Evolutionary conservation across 306 rosid genomes (phyloP), one percentile per base, ranked within the genome.

Genomic region (Citrullus amarus): DNA sequence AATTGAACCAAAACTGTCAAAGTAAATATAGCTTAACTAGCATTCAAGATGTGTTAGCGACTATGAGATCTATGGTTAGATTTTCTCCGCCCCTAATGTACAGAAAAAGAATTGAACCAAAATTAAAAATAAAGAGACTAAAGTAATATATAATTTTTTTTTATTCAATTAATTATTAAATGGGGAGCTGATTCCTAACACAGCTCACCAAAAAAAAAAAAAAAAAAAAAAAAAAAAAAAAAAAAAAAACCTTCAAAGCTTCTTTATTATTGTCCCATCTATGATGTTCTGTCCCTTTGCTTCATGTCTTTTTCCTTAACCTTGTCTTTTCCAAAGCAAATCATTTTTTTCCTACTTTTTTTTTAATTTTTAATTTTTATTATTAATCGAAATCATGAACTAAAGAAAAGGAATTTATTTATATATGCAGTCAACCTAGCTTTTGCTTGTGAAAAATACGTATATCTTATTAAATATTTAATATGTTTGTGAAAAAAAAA

Each of bases 301-400:
- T 15, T 14, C 25, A 3, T 28, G 18, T 50, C 77, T 13, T 46
- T 72, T 72, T 15, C 77, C 77, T 28, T 14, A 25, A 50, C 28
- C 7, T 72, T 72, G 43, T 72, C 77, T 72, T 72, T 72, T 72
- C 25, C 59, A 48, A 72, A 72, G 77, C 77, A 48, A 72, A 67
- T 67, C 53, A 43, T 69, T 43, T 70, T 20, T 50, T 17, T 15
- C 9, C 16, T 15, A 1, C 9, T 8, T 11, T 41, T 30, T 72
- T 30, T 72, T 50, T n/a, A n/a, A 22, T 22, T 22, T 22, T 22
- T 22, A 0, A 22, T 22, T 22, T 22, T 22, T 22, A 22, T 46
- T 3, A 50, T 72, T 72, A 46, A 50, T 50, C 20, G 14, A 68
- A 18, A 43, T 5, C 13, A 43, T 9, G 18, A 72, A 72, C 34